These are phyloP conservation scores for Biscutella laevigata DNA, from an alignment of 441 rosid genomes.

Conservation along the genomic window DNA sequence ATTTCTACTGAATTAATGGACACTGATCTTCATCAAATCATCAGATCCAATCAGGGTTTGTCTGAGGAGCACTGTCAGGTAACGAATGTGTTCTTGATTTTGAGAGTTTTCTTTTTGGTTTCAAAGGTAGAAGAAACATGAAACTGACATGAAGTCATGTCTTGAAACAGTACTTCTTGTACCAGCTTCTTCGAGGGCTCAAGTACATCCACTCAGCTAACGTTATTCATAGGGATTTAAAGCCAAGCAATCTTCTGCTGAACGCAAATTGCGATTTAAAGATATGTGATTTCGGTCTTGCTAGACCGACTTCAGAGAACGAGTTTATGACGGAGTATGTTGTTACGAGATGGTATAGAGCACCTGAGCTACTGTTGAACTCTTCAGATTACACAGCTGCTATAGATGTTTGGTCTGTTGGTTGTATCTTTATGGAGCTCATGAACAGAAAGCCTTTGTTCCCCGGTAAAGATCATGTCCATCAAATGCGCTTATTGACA, in stretches of 20 bases:
- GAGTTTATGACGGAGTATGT: conserved; percentile 93
- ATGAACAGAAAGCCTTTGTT: conserved; percentile 76
- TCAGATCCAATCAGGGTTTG: conserved; percentile 75
- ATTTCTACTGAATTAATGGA: conserved; percentile 81
- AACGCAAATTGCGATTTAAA: conserved; percentile 90
- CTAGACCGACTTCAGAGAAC: conserved; percentile 53
- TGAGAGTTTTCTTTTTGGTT: not conserved
- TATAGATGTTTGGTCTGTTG: conserved; percentile 91
- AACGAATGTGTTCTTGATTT: not conserved
- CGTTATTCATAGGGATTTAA: conserved; percentile 85
- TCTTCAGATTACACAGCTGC: conserved; percentile 74
- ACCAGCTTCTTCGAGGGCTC: conserved; percentile 87
- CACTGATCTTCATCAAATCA: too few relatives aligned
- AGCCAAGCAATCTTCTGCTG: conserved; percentile 81
- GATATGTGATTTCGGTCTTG: conserved; percentile 92
- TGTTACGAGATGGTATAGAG: conserved; percentile 93
- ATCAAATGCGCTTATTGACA: conserved; percentile 69
- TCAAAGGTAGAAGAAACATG: not conserved
- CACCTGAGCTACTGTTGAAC: conserved; percentile 74
- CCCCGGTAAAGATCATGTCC: conserved; percentile 77
- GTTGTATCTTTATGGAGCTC: conserved; percentile 85
- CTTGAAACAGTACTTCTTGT: conserved; percentile 70
- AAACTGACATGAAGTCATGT: not conserved
- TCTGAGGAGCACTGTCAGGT: conserved; percentile 99
- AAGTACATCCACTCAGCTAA: conserved; percentile 95